Percentiles rank a stretch among this genome's conserved stretches.
Conservation (phyloP, 371 early-diverging fungal genomes). For the Mortierella sp. region DNA sequence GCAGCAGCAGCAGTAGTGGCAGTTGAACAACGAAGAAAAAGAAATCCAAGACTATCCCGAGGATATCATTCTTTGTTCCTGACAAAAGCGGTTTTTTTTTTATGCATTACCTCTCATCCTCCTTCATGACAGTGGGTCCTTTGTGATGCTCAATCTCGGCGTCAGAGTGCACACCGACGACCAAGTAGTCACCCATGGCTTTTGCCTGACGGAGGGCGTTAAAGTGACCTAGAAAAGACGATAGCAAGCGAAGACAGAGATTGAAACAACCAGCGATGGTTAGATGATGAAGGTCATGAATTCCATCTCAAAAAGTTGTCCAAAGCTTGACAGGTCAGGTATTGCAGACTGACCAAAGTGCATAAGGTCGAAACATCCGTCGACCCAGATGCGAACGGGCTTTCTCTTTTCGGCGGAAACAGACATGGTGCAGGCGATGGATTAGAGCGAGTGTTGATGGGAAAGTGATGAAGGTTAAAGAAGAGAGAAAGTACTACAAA, state of each 20-base stretch:
- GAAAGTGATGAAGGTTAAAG: slow-evolving; percentile 5
- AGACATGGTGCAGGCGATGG: slow-evolving; percentile 19
- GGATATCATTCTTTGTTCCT: neutral
- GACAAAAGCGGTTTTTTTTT: neutral
- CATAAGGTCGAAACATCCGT: slow-evolving; percentile 97
- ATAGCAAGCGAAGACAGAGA: neutral
- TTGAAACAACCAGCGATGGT: neutral
- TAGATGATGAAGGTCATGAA: slow-evolving; percentile 18
- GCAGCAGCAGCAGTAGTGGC: too few relatives aligned
- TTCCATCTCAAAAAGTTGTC: neutral
- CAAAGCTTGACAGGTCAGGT: neutral
- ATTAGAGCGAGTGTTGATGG: neutral
- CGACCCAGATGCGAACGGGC: slow-evolving; percentile 81
- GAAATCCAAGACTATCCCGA: neutral
- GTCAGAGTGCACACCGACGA: slow-evolving; percentile 97
- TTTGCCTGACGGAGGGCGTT: slow-evolving; percentile 97
- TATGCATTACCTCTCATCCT: slow-evolving; percentile 86
- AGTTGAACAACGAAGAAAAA: too few relatives aligned
- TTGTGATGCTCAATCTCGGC: slow-evolving; percentile 92
- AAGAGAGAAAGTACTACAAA: slow-evolving; percentile 1
- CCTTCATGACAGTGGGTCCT: slow-evolving; percentile 96
- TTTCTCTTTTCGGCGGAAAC: slow-evolving; percentile 38
- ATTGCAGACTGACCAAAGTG: slow-evolving; percentile 63
- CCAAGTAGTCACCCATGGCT: slow-evolving; percentile 92
- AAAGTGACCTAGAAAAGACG: slow-evolving; percentile 80